Conservation (phyloP, 345 rosid genomes). For the Populus davidiana region DNA sequence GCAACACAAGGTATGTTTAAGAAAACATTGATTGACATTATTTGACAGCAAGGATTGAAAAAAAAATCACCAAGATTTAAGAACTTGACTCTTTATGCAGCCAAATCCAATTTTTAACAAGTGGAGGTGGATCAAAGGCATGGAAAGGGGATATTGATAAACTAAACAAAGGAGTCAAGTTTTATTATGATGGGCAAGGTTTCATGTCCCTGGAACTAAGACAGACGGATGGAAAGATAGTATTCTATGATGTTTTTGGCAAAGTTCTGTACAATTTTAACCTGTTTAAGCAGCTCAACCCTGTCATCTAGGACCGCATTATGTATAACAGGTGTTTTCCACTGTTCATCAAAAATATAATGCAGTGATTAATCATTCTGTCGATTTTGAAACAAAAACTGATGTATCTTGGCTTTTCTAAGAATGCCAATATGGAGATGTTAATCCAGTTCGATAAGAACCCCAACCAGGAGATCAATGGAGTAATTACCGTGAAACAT, state of each 20-base stretch:
- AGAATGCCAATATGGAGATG: too few species aligned
- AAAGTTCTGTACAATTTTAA: conserved; percentile 1
- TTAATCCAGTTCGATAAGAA: too few species aligned
- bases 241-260: conserved; percentile 12
- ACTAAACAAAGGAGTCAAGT: not conserved
- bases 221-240: not conserved
- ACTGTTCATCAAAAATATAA: too few species aligned
- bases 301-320: not conserved
- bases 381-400: too few species aligned
- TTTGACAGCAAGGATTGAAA: not conserved
- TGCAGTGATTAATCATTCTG: too few species aligned
- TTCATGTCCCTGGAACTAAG: conserved; percentile 15
- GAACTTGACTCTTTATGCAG: not conserved
- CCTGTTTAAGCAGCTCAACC: not conserved
- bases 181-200: conserved; percentile 16
- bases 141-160: conserved; percentile 1
- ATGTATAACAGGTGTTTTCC: too few species aligned
- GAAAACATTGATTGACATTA: not conserved
- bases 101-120: conserved; percentile 17
- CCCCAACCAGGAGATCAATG: too few species aligned
- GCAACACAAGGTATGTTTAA: not conserved
- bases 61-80: not conserved
- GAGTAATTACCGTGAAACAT: too few species aligned
- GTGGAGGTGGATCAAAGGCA: conserved; percentile 21
- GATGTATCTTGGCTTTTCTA: too few species aligned